phyloP scores from a whole-genome alignment of 345 rosid species.

The Acer negundo region DNA sequence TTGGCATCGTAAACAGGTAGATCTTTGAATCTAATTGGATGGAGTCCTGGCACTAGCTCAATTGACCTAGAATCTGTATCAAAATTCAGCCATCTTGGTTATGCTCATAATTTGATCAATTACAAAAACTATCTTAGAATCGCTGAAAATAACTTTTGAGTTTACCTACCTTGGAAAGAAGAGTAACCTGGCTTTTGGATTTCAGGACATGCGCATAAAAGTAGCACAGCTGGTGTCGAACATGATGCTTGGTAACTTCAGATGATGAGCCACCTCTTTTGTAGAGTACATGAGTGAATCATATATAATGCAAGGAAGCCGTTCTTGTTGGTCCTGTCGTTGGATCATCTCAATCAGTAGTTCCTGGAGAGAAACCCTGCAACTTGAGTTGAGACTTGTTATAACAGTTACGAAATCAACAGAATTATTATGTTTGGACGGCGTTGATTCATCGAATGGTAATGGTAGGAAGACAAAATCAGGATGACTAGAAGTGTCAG shows the following conservation, averaged over 20 bases:
- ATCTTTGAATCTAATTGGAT: constrained; percentile 34
- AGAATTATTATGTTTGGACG: too few relatives aligned
- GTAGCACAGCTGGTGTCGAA: constrained; percentile 38
- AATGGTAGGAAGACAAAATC: constrained; percentile 32
- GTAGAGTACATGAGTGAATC: constrained; percentile 51
- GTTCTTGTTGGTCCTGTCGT: background rate
- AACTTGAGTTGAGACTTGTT: background rate
- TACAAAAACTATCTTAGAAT: too few relatives aligned
- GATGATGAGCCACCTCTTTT: constrained; percentile 34
- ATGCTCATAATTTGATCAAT: background rate
- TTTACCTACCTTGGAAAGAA: too few relatives aligned
- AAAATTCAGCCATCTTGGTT: background rate
- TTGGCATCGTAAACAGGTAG: constrained; percentile 21
- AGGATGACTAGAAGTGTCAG: constrained; percentile 38
- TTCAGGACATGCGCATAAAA: constrained; percentile 14
- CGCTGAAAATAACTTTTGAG: background rate
- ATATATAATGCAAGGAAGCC: constrained; percentile 46
- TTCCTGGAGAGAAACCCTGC: constrained; percentile 33
- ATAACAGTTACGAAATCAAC: too few relatives aligned
- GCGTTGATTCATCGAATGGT: too few relatives aligned
- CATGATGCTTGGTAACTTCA: constrained; percentile 43
- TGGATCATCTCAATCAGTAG: constrained; percentile 26
- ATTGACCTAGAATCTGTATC: constrained; percentile 11
- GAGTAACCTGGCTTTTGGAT: constrained; percentile 24
- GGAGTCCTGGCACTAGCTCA: constrained; percentile 16